Percentiles rank a stretch among this genome's conserved stretches.
Conservation (phyloP, 305 asterid species). For the Rubia peregrina region DNA sequence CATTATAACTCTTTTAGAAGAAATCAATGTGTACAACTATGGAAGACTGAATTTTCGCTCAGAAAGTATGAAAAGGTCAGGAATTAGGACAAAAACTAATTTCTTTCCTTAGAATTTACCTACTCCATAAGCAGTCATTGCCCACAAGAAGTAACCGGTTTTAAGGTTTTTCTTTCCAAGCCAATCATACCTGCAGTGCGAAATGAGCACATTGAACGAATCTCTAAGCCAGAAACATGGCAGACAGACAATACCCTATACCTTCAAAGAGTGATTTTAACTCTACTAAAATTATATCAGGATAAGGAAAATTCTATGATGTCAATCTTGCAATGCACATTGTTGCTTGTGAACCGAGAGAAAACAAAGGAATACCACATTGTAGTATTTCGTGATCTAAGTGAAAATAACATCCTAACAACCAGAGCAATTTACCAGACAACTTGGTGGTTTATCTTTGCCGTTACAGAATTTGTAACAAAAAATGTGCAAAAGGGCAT, state of each 20-base stretch:
- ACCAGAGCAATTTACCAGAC: neutral
- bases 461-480: neutral
- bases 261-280: neutral
- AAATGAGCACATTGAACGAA: slow-evolving; percentile 7
- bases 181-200: slow-evolving; percentile 67
- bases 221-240: neutral
- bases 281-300: neutral
- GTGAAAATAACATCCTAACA: neutral
- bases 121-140: slow-evolving; percentile 87
- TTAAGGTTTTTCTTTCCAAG: slow-evolving; percentile 61
- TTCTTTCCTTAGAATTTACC: slow-evolving; percentile 35
- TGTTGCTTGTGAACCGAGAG: neutral
- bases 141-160: slow-evolving; percentile 85
- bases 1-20: too few relatives aligned
- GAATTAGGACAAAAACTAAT: too few relatives aligned
- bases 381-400: neutral
- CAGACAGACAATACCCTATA: neutral
- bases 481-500: neutral
- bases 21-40: too few relatives aligned
- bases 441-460: too few relatives aligned
- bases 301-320: neutral
- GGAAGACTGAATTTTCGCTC: too few relatives aligned
- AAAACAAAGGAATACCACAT: neutral
- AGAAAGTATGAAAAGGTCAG: too few relatives aligned
- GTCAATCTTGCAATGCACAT: neutral